These are phyloP conservation scores for Picochlorum costavermella DNA, from an alignment of 139 green algal species.

Conservation along the genomic window DNA sequence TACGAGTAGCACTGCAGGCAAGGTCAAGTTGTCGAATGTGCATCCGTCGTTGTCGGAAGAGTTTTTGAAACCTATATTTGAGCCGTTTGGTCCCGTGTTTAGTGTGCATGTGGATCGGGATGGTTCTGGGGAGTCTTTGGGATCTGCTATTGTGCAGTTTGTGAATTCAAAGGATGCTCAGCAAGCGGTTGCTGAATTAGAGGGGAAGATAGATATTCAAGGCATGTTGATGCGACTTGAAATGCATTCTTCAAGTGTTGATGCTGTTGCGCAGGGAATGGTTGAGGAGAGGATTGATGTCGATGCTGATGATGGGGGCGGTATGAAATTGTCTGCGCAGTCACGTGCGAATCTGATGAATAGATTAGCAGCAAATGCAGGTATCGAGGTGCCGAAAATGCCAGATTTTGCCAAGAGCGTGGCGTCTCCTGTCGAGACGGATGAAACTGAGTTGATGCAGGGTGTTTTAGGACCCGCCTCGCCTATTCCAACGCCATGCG, in stretches of 20 bases:
- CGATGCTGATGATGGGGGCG: constrained; percentile 38
- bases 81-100: constrained; percentile 76
- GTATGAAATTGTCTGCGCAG: constrained; percentile 60
- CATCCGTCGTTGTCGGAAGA: constrained; percentile 42
- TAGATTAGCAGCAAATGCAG: constrained; percentile 60
- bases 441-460: constrained; percentile 41
- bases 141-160: constrained; percentile 31
- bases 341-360: constrained; percentile 74
- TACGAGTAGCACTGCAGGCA: constrained; percentile 21
- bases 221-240: constrained; percentile 4
- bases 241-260: not conserved
- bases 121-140: constrained; percentile 35
- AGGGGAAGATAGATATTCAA: constrained; percentile 5
- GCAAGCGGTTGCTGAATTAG: not conserved
- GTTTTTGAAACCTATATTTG: constrained; percentile 75
- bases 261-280: constrained; percentile 13
- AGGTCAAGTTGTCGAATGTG: constrained; percentile 38
- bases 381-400: constrained; percentile 18
- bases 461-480: constrained; percentile 78
- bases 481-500: constrained; percentile 81
- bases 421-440: not conserved
- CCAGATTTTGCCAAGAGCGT: constrained; percentile 7
- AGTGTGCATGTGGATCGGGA: constrained; percentile 56
- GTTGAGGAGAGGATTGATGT: constrained; percentile 9
- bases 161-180: not conserved